Evolutionary conservation across 768 basidiomycete genomes (phyloP), one percentile per base, ranked within the genome.

Genomic region (Pleurotus ostreatus): DNA sequence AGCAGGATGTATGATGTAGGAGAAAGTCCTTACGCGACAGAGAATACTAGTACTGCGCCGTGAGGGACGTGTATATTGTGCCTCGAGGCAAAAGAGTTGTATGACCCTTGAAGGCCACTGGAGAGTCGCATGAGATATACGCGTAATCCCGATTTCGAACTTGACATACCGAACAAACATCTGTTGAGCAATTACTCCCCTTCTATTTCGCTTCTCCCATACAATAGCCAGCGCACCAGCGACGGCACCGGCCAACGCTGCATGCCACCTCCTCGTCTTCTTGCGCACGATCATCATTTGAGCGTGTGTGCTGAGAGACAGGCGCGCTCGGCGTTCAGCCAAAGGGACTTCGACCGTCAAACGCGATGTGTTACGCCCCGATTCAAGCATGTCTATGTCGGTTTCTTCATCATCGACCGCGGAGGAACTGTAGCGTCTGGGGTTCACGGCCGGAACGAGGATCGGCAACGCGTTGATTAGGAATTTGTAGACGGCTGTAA

Each of bases 101-200:
- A 96, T 1, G 86, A 84, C 1, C 92, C 94, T 68, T 98, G 95
- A 5, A 98, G 74, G 2, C 95, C 94, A 46, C 94, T 92, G 54
- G 22, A 49, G 26, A 34, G 16, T 18, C 23, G 1, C 48, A 55
- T 51, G 16, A 53, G 39, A 20, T 20, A 20, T 18, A 52, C 5
- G 56, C n/a, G 8, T 39, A 2, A 8, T 23, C 6, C 5, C 23
- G 5, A 1, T 25, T 25, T 25, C 23, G 1, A 25, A 5, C 23
- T 6, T 11, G 4, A 73, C 84, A 49, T 56, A 85, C 92, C 93
- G 83, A 51, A 96, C 93, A 71, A 96, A 92, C 62, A 94, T 66
- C 69, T 95, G 94, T 63, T 95, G 92, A 0, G 88, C 88, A 59
- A 94, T 88, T 15, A 81, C 79, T 13, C 76, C 70, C 56, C 90